Conservation (phyloP, 768 basidiomycete genomes). For the Suillus cothurnatus region DNA sequence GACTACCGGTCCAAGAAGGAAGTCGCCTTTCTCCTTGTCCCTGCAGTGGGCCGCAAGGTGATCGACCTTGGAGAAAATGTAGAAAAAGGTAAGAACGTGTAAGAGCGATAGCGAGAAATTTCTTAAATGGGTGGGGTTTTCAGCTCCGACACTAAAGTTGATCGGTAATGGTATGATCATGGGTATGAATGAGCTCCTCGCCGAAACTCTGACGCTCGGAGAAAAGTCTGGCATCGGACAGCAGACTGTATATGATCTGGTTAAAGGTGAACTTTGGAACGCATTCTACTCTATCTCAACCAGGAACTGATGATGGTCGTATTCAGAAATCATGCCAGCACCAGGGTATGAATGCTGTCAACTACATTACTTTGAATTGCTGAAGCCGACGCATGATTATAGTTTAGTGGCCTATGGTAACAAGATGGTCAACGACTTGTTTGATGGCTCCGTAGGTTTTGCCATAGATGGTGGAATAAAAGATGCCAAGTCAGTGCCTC, state of each 20-base stretch:
- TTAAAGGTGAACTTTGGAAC: conserved; percentile 49
- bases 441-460: conserved; percentile 76
- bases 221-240: conserved; percentile 82
- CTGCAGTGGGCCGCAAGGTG: conserved; percentile 75
- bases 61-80: conserved; percentile 84
- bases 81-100: conserved; percentile 60
- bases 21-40: conserved; percentile 75
- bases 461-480: conserved; percentile 85
- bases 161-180: conserved; percentile 83
- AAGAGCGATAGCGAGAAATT: background rate
- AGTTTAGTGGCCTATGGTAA: conserved; percentile 61
- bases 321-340: conserved; percentile 65
- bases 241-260: conserved; percentile 55
- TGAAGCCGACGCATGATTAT: background rate
- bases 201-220: conserved; percentile 80
- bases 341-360: conserved; percentile 44
- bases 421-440: conserved; percentile 73
- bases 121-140: conserved; percentile 5
- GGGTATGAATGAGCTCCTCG: conserved; percentile 73
- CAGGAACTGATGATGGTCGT: conserved; percentile 16
- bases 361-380: conserved; percentile 1
- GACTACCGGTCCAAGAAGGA: conserved; percentile 83
- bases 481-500: conserved; percentile 61
- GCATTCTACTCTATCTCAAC: background rate
- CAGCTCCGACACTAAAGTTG: conserved; percentile 73